Evolutionary conservation across 116 monocot species (phyloP), one percentile per base, ranked within the genome.

Genomic region (Dioscorea cayenensis): DNA sequence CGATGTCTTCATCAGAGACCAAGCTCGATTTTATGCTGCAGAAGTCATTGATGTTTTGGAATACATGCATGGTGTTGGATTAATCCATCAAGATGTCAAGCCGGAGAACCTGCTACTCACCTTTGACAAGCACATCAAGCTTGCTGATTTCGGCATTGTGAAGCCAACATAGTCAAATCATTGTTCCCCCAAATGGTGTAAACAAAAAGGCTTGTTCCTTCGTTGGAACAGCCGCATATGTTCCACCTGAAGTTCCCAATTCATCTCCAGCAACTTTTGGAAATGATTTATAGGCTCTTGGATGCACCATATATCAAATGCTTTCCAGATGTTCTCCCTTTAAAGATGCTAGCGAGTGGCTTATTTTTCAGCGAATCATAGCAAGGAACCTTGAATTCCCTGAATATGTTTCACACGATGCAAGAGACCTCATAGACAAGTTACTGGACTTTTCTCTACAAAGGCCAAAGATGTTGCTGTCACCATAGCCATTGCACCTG

Each of bases 301-400:
- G 97, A 36, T 97, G 97, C 83, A 97, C 97, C 66, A 73, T 97
- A 65, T 97, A 90, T 85, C 97, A 97, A 73, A 93, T 97, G 97
- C 94, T 97, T 67, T 86, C 87, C 66, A 90, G 97, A 69, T 80
- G 88, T 65, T 84, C 97, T 76, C 97, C 97, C 9, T 97, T 97
- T 81, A 93, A 90, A 85, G 97, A 89, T 90, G 86, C 88, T 72
- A 93, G 86, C 75, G 97, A 93, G 72, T 97, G 97, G 93, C 90
- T 96, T 60, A 92, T 96, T 72, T 96, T 96, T 75, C 92, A 96
- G 77, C 79, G 88, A 75, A 97, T 93, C 60, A 90, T 92, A 36
- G 94, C 88, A 18, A 82, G 97, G 65, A 90, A 96, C 73, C 77
- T 97, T 32, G 86, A 79, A 51, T 85, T 93, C 66, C 86, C 93